phyloP scores from a whole-genome alignment of 495 filamentous ascomycete species.

The Hypoxylon lienhwacheense region DNA sequence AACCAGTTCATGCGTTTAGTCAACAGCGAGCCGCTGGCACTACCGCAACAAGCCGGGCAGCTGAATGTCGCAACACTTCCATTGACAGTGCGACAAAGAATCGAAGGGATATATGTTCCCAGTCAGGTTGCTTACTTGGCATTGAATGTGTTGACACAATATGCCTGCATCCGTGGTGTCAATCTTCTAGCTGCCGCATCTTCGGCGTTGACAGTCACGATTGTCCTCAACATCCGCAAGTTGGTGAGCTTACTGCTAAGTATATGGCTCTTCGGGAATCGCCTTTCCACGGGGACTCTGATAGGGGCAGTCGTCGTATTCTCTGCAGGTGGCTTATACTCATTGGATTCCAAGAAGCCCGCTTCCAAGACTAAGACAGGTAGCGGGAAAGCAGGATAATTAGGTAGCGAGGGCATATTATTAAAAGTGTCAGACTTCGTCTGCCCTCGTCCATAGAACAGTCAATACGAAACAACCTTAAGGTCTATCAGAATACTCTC shows the following conservation, averaged over 20 bases:
- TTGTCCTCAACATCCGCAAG: conserved; percentile 93
- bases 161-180: conserved; percentile 91
- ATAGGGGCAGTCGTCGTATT: conserved; percentile 85
- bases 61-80: conserved; percentile 37
- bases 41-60: conserved; percentile 43
- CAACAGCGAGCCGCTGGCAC: conserved; percentile 49
- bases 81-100: conserved; percentile 32
- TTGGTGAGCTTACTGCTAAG: conserved; percentile 88
- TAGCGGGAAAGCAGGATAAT: conserved; percentile 31
- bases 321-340: conserved; percentile 83
- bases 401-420: neutral
- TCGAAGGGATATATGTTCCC: conserved; percentile 56
- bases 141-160: conserved; percentile 88
- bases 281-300: conserved; percentile 70
- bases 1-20: conserved; percentile 56
- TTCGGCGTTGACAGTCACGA: conserved; percentile 91
- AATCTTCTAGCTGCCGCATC: conserved; percentile 84
- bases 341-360: conserved; percentile 63
- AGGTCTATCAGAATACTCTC: neutral
- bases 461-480: conserved; percentile 5
- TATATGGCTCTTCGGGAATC: conserved; percentile 90
- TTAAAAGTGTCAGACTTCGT: neutral
- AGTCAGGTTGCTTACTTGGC: conserved; percentile 70
- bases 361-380: conserved; percentile 25
- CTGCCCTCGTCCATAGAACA: neutral